phyloP scores from a whole-genome alignment of 1,284 basidiomycete genomes.

The Irpex rosettiformis region DNA sequence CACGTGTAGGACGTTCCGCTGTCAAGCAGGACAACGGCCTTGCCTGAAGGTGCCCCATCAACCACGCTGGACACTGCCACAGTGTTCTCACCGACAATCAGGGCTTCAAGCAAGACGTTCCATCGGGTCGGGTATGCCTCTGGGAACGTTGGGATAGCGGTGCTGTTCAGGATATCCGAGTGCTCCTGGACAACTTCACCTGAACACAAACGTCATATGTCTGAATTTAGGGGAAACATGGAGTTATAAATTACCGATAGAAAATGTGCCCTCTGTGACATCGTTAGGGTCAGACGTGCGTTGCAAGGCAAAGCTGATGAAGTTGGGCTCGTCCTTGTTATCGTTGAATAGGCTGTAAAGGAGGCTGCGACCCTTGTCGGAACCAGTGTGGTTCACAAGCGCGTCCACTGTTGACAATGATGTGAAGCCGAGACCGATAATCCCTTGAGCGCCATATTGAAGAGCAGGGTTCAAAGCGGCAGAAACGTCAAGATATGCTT shows the following conservation, averaged over 20 bases:
- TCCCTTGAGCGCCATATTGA: constrained; percentile 68
- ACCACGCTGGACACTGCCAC: constrained; percentile 52
- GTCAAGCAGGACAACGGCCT: constrained; percentile 70
- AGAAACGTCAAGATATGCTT: constrained; percentile 67
- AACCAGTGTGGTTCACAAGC: constrained; percentile 51
- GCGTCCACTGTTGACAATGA: constrained; percentile 67
- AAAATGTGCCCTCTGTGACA: constrained; percentile 61
- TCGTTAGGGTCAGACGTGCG: constrained; percentile 46
- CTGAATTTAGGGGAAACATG: not conserved
- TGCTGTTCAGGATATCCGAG: constrained; percentile 47
- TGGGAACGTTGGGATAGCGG: constrained; percentile 69
- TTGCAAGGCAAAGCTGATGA: constrained; percentile 71
- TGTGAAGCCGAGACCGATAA: constrained; percentile 76
- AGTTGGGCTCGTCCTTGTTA: constrained; percentile 69
- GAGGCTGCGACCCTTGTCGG: constrained; percentile 59
- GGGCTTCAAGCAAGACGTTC: constrained; percentile 70
- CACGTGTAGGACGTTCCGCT: constrained; percentile 78
- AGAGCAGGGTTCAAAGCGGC: constrained; percentile 64
- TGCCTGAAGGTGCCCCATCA: constrained; percentile 54
- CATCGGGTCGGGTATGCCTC: constrained; percentile 57
- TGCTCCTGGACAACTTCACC: constrained; percentile 68
- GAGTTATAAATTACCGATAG: constrained; percentile 48
- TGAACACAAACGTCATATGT: constrained; percentile 20
- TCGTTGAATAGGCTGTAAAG: constrained; percentile 71
- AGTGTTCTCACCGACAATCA: constrained; percentile 50